Conservation (phyloP, 225 moss, liverwort and hornwort genomes). For the Straminergon stramineum region DNA sequence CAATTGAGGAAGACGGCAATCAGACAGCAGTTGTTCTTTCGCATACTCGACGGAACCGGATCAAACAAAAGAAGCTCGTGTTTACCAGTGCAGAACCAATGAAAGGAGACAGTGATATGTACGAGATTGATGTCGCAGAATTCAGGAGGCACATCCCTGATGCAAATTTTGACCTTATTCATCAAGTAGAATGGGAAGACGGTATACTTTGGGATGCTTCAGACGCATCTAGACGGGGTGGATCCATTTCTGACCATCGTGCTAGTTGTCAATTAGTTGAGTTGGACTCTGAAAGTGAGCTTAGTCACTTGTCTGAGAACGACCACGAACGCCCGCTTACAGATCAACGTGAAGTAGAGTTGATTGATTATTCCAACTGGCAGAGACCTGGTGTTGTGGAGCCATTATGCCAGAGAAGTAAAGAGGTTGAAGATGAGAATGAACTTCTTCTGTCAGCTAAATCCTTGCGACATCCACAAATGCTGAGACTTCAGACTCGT, state of each 20-base stretch:
- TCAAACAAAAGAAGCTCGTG: conserved; percentile 37
- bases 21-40: conserved; percentile 2
- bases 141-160: conserved; percentile 45
- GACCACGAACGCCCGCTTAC: background rate
- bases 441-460: background rate
- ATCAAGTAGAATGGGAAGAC: conserved; percentile 92
- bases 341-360: conserved; percentile 6
- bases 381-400: conserved; percentile 62
- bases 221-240: conserved; percentile 6
- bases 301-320: conserved; percentile 14
- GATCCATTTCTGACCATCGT: background rate
- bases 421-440: conserved; percentile 7
- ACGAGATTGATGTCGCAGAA: conserved; percentile 40
- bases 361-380: conserved; percentile 22
- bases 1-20: conserved; percentile 29
- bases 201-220: conserved; percentile 69
- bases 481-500: conserved; percentile 64
- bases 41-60: conserved; percentile 21
- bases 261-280: conserved; percentile 22
- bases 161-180: conserved; percentile 78
- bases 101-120: conserved; percentile 42
- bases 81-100: conserved; percentile 61
- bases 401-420: conserved; percentile 43
- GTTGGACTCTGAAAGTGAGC: conserved; percentile 61
- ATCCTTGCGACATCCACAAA: conserved; percentile 66